Conservation (phyloP, 1,284 basidiomycete genomes). For the Melampsora americana region DNA sequence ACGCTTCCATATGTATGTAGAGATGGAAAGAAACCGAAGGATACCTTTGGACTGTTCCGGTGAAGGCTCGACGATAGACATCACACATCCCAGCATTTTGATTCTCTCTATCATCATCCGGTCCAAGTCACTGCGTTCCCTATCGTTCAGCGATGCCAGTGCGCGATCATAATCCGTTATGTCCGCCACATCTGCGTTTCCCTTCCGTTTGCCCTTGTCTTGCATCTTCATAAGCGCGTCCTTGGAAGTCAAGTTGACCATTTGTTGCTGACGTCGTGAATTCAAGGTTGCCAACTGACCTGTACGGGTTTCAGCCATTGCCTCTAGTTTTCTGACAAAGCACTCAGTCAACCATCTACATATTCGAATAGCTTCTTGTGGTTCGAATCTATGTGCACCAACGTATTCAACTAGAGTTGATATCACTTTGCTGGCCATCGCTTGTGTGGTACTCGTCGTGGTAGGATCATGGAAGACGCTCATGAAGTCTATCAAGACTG, state of each 20-base stretch:
- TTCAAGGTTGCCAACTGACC: constrained; percentile 47
- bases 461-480: constrained; percentile 86
- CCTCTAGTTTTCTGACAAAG: constrained; percentile 80
- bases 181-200: constrained; percentile 50
- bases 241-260: not conserved
- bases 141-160: constrained; percentile 45
- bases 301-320: constrained; percentile 60
- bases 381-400: constrained; percentile 60
- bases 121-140: constrained; percentile 50
- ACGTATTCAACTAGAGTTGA: constrained; percentile 85
- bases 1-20: no score
- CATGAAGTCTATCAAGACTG: constrained; percentile 79
- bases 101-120: constrained; percentile 54
- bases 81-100: constrained; percentile 49
- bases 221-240: not conserved
- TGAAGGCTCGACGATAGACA: constrained; percentile 34
- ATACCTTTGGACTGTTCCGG: constrained; percentile 39
- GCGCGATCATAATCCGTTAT: constrained; percentile 36
- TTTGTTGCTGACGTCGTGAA: constrained; percentile 44
- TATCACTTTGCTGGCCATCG: constrained; percentile 88
- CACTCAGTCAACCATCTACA: constrained; percentile 68
- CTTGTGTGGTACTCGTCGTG: constrained; percentile 76
- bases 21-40: not conserved
- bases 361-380: constrained; percentile 38
- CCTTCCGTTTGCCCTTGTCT: constrained; percentile 60